Evolutionary conservation across 2,329 filamentous ascomycete species (phyloP), one percentile per base, ranked within the genome.

Genomic region (Nannizziopsis arthrosporioides): DNA sequence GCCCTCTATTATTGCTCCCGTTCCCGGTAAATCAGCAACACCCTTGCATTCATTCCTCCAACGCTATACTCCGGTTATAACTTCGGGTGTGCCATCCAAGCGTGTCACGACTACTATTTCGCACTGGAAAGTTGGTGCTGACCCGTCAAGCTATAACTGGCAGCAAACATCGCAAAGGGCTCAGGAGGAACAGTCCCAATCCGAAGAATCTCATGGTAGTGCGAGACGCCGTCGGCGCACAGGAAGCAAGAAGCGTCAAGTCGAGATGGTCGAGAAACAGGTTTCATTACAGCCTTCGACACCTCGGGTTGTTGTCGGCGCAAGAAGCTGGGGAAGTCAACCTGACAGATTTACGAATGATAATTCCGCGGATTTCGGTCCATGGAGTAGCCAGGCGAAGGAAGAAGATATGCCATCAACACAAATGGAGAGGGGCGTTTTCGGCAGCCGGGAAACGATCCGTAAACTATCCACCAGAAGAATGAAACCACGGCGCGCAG

Each of bases 401-500:
- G 54, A 64, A 14, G 61, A 63, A 12, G 58, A 59, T 27, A 43
- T 62, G 15, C 60, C 64, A 4, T 68, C 68, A 64, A 69, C 63
- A n/a, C 67, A 69, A 45, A 49, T 59, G 17, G 67, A 69, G 50
- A 60, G 63, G 31, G 67, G 67, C 9, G 42, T 54, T 15, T 68
- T 68, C 52, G 67, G 66, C 22, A 55, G 63, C 32, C 58, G 66
- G 15, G 59, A 67, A 46, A 53, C 56, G 14, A 58, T 44, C 17
- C 60, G 58, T 42, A 63, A 57, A 41, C 54, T 31, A n/a, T 51
- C 44, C 10, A 45, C 45, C 10, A 68, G 63, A 54, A 50, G 55
- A 22, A 65, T 58, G 51, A 68, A 65, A 54, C 69, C 67, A 55
- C 62, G 64, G 51, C 56, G 67, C 45, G 59, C 63, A 15, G 67